These are phyloP conservation scores for Monosporascus sp. DNA, from an alignment of 2,329 filamentous ascomycete genomes.

Conservation along the genomic window DNA sequence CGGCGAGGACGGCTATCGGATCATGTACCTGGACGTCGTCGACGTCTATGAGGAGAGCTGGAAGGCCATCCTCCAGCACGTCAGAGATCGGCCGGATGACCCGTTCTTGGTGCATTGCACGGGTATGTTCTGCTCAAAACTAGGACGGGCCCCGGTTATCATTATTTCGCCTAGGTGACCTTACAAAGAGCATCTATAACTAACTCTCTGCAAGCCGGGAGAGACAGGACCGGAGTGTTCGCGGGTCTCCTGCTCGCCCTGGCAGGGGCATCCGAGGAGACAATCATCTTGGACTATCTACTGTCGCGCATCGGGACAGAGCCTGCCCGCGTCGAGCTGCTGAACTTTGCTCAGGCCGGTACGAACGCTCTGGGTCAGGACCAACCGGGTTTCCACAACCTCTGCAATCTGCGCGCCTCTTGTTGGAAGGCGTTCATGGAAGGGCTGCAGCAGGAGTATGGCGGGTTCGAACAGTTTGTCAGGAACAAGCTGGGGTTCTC, in stretches of 20 bases:
- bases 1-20: conserved; percentile 38
- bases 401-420: conserved; percentile 35
- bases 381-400: conserved; percentile 43
- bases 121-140: conserved; percentile 29
- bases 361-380: conserved; percentile 30
- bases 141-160: background rate
- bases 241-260: conserved; percentile 45
- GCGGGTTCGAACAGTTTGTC: conserved; percentile 46
- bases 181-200: conserved; percentile 1
- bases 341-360: conserved; percentile 35
- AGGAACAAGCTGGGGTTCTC: conserved; percentile 39
- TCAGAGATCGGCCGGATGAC: conserved; percentile 39
- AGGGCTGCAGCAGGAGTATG: conserved; percentile 37
- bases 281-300: conserved; percentile 44
- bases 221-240: conserved; percentile 49
- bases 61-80: conserved; percentile 39
- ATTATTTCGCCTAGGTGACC: background rate
- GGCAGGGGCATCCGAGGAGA: conserved; percentile 38
- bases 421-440: conserved; percentile 42
- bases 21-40: conserved; percentile 43
- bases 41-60: conserved; percentile 36
- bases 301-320: conserved; percentile 50
- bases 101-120: conserved; percentile 50
- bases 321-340: conserved; percentile 41
- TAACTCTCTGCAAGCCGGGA: conserved; percentile 35